Evolutionary conservation across 139 green algal genomes (phyloP), one percentile per base, ranked within the genome.

Genomic region (Micractinium sp.): DNA sequence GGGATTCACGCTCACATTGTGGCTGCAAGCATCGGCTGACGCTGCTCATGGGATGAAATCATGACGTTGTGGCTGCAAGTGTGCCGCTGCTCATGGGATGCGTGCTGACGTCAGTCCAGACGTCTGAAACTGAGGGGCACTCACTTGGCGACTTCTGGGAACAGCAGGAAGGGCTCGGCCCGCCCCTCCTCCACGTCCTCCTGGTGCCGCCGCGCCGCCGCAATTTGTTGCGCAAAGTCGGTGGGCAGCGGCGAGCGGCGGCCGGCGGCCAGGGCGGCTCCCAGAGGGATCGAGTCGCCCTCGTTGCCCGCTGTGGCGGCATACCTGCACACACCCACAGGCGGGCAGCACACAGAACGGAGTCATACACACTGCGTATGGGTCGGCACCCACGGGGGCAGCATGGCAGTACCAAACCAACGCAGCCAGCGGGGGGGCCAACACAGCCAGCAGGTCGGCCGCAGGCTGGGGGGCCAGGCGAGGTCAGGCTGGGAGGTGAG

Each of bases 301-400:
- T 87, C 82, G 63, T 87, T 87, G 63, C 82, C 82, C 0, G 82
- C 82, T 1, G 66, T 87, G 38, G 82, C 82, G 27, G 82, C 82
- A n/a, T 87, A 87, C 66, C 82, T 87, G 82, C 82, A 38, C 23
- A 29, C 63, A 25, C 20, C 7, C 67, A 33, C 23, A 75, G 19
- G 67, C 15, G 25, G 67, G 67, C 22, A 29, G 14, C n/a, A 33
- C 67, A 75, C 12, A 2, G 31, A 22, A 75, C n/a, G n/a, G n/a
- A n/a, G n/a, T n/a, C n/a, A n/a, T n/a, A n/a, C n/a, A n/a, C n/a
- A n/a, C n/a, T n/a, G n/a, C n/a, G n/a, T n/a, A n/a, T n/a, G n/a
- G n/a, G n/a, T n/a, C n/a, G n/a, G n/a, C n/a, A n/a, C n/a, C n/a
- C n/a, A n/a, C n/a, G n/a, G n/a, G n/a, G n/a, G n/a, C n/a, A n/a